Evolutionary conservation across 176 grass and related monocot species (phyloP).

Genomic region (Eragrostis nindensis): DNA sequence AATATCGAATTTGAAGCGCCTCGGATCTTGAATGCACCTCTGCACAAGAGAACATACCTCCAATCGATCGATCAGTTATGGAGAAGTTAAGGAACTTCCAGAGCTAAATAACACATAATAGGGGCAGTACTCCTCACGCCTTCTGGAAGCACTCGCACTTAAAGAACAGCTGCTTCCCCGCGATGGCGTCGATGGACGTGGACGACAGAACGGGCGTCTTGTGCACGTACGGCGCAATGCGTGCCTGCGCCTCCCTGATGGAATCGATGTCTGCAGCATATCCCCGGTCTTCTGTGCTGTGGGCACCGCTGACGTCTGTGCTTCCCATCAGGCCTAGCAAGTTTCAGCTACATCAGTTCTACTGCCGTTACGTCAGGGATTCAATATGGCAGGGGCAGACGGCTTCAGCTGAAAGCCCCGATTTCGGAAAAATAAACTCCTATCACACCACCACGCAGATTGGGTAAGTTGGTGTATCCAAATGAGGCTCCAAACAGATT

Average conservation of each 20-base stretch:
- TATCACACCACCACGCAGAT: not conserved
- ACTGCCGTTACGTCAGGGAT: not conserved
- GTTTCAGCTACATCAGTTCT: conserved; percentile 17
- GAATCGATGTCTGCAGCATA: conserved; percentile 77
- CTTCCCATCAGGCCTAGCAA: conserved; percentile 62
- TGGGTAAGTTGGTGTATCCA: not conserved
- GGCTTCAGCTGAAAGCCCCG: not conserved
- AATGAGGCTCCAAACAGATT: not conserved
- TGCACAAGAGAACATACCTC: conserved; percentile 26
- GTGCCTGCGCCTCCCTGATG: conserved; percentile 72
- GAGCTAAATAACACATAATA: conserved; percentile 19
- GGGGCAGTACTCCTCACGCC: conserved; percentile 56
- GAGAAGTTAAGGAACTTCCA: not conserved
- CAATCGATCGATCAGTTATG: conserved; percentile 12
- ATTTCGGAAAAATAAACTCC: not conserved
- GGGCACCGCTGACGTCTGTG: not conserved
- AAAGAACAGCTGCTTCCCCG: conserved; percentile 73
- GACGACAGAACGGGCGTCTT: conserved; percentile 70
- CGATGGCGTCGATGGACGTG: conserved; percentile 62
- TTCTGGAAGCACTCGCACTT: conserved; percentile 99
- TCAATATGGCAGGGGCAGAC: not conserved
- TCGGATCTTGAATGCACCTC: conserved; percentile 92
- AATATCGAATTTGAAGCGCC: conserved; percentile 97
- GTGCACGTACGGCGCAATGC: conserved; percentile 78
- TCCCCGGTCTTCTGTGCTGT: conserved; percentile 5